These are phyloP conservation scores for Pseudocercospora cruenta DNA, from an alignment of 2,329 filamentous ascomycete species.

Conservation along the genomic window DNA sequence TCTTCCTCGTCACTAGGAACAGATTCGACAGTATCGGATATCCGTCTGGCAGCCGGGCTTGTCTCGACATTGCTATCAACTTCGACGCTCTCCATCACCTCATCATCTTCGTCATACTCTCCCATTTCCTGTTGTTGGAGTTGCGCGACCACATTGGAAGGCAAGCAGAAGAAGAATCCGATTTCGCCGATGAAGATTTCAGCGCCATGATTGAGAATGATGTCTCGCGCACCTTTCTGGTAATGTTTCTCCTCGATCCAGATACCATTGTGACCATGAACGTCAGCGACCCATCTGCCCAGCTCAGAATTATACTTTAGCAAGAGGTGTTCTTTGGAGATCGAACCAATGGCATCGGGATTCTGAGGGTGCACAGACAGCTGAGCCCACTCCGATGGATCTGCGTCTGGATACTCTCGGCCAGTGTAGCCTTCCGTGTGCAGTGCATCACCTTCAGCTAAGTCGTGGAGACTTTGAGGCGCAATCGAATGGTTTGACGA, in stretches of 20 bases:
- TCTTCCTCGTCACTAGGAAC: slow-evolving; percentile 55
- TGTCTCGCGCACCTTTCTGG: slow-evolving; percentile 53
- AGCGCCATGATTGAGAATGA: slow-evolving; percentile 66
- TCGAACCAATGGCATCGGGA: slow-evolving; percentile 68
- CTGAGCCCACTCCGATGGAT: slow-evolving; percentile 18
- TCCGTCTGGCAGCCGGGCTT: slow-evolving; percentile 40
- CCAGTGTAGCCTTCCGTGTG: slow-evolving; percentile 34
- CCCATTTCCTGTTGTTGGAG: slow-evolving; percentile 23
- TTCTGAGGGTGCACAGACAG: slow-evolving; percentile 38
- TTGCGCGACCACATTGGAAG: slow-evolving; percentile 49
- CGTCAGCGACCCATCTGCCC: slow-evolving; percentile 67
- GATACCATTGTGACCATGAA: slow-evolving; percentile 67
- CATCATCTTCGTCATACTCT: slow-evolving; percentile 54
- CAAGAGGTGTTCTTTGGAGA: slow-evolving; percentile 73
- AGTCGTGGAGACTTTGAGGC: slow-evolving; percentile 29
- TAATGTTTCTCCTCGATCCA: slow-evolving; percentile 61
- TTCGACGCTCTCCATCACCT: slow-evolving; percentile 17
- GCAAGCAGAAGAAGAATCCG: slow-evolving; percentile 69
- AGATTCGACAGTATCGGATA: slow-evolving; percentile 55
- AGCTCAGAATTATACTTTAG: slow-evolving; percentile 70
- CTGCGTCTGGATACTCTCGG: slow-evolving; percentile 42
- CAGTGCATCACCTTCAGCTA: slow-evolving; percentile 22
- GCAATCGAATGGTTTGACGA: slow-evolving; percentile 56
- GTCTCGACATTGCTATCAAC: slow-evolving; percentile 41
- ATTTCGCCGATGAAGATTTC: slow-evolving; percentile 74